These are phyloP conservation scores for Candida pseudocylindracea DNA, from an alignment of 1,139 yeast species.

Conservation along the genomic window DNA sequence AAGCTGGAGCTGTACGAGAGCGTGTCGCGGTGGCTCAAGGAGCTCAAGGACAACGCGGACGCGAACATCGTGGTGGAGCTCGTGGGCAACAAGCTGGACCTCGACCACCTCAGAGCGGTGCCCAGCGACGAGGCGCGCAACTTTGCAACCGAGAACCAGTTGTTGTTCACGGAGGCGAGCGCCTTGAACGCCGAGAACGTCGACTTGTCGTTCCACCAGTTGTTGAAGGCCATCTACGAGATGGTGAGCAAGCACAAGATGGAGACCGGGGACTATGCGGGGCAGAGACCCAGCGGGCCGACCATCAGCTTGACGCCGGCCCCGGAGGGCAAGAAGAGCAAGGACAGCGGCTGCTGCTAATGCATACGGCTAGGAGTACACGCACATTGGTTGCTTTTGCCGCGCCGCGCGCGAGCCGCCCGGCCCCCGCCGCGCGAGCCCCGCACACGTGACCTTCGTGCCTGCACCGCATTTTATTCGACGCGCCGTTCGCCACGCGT, in stretches of 20 bases:
- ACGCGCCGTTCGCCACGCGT: no score
- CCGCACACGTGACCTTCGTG: no score
- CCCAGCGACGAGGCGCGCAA: conserved; percentile 96
- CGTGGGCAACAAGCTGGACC: conserved; percentile 87
- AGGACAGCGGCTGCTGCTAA: conserved; percentile 44
- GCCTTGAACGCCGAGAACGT: conserved; percentile 92
- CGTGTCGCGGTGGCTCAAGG: conserved; percentile 88
- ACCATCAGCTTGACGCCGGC: conserved; percentile 88
- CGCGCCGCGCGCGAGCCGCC: no score
- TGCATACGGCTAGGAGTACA: no score
- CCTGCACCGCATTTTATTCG: no score
- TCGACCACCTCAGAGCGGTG: conserved; percentile 88
- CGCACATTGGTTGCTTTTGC: no score
- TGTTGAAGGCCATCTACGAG: conserved; percentile 80
- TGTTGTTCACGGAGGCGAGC: conserved; percentile 91
- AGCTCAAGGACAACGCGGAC: conserved; percentile 90
- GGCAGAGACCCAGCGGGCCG: conserved; percentile 36
- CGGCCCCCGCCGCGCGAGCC: no score
- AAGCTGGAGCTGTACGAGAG: conserved; percentile 86
- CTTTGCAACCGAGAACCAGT: conserved; percentile 83
- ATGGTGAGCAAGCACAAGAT: conserved; percentile 76
- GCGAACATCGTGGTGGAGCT: conserved; percentile 90
- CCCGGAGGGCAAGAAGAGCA: conserved; percentile 56
- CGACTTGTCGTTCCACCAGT: conserved; percentile 81
- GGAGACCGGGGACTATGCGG: conserved; percentile 31